A percentile compares a stretch with the other conserved stretches of the same genome.
These are phyloP conservation scores for Trapa incisa DNA, from an alignment of 345 rosid species.

Conservation along the genomic window DNA sequence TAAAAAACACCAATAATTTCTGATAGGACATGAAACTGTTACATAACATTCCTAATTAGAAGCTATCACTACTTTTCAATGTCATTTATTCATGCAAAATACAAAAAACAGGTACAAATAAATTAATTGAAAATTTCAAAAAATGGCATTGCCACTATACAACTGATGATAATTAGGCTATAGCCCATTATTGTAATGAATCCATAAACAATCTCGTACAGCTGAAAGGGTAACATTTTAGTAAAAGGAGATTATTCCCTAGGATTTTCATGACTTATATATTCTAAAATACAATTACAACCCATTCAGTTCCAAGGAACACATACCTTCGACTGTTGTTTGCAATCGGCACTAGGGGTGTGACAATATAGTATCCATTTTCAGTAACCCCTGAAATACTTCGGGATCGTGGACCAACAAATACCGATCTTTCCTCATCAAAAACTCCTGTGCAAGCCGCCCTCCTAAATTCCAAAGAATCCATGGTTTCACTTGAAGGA, in stretches of 20 bases:
- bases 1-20: not conserved
- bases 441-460: constrained; percentile 62
- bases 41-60: too few species aligned
- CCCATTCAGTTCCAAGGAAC: not conserved
- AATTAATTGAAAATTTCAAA: not conserved
- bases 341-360: constrained; percentile 66
- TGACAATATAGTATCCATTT: constrained; percentile 71
- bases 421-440: constrained; percentile 53
- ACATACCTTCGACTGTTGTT: constrained; percentile 51
- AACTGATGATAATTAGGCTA: not conserved
- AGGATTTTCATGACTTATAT: not conserved
- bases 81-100: not conserved
- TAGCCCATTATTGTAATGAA: not conserved
- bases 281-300: not conserved
- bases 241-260: not conserved
- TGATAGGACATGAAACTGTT: not conserved
- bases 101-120: not conserved
- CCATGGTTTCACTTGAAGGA: constrained; percentile 29
- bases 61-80: not conserved
- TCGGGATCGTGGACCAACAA: constrained; percentile 87
- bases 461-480: constrained; percentile 65
- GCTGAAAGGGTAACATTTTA: not conserved
- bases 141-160: not conserved
- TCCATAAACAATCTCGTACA: not conserved
- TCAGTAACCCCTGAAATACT: constrained; percentile 87